These are phyloP conservation scores for Wickerhamomyces rabaulensis DNA, from an alignment of 805 yeast genomes.

Conservation along the genomic window DNA sequence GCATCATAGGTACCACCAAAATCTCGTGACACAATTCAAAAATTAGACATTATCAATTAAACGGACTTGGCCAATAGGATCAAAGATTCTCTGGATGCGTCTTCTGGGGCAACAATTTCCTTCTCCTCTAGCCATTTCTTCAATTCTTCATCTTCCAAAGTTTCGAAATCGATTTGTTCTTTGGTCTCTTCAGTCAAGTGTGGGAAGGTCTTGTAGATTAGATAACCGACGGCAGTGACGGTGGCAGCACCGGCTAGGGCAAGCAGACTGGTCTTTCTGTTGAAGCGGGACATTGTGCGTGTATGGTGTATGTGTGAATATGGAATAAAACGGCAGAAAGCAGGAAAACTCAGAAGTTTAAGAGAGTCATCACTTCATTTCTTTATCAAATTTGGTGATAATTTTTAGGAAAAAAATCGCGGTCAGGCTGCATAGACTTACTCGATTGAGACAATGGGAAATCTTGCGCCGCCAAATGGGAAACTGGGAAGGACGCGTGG, in stretches of 20 bases:
- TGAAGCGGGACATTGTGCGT: slow-evolving; percentile 6
- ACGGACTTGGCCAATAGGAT: slow-evolving; percentile 6
- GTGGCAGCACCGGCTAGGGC: slow-evolving; percentile 10
- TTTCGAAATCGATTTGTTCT: slow-evolving; percentile 3
- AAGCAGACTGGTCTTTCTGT: slow-evolving; percentile 11
- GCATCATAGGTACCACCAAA: too few relatives aligned
- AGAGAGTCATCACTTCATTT: neutral
- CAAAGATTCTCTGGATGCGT: slow-evolving; percentile 7
- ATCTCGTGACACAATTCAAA: too few relatives aligned
- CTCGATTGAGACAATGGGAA: neutral
- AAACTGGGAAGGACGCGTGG: too few relatives aligned
- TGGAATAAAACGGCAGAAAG: neutral
- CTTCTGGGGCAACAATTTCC: slow-evolving; percentile 9
- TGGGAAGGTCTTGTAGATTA: slow-evolving; percentile 15
- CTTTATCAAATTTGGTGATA: neutral
- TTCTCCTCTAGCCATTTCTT: slow-evolving; percentile 5
- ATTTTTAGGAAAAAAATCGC: neutral
- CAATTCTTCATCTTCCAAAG: slow-evolving; percentile 7
- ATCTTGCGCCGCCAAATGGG: too few relatives aligned
- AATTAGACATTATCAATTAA: too few relatives aligned
- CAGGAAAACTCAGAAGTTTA: too few relatives aligned
- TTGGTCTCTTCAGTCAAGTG: slow-evolving; percentile 4
- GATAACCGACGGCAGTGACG: slow-evolving; percentile 11
- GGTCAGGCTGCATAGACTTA: neutral
- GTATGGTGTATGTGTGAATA: neutral